phyloP scores from a whole-genome alignment of 192 early-diverging fungal species.

The Oehlia diaphana region DNA sequence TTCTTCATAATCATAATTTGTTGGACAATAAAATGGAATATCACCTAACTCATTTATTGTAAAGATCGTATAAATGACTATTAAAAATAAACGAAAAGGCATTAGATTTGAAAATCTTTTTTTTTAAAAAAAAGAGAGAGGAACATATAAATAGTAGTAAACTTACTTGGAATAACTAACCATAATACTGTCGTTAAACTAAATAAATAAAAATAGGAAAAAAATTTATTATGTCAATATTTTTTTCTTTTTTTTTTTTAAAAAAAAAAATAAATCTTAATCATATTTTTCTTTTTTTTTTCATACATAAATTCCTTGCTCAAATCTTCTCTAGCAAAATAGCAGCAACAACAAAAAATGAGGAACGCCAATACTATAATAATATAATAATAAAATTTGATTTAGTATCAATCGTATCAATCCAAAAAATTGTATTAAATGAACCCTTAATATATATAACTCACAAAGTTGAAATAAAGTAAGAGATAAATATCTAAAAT shows the following conservation, averaged over 20 bases:
- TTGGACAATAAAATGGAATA: constrained; percentile 14
- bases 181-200: neutral
- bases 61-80: neutral
- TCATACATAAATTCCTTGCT: neutral
- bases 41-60: neutral
- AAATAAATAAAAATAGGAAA: neutral
- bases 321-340: neutral
- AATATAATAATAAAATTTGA: neutral
- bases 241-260: too few relatives aligned
- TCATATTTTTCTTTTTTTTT: neutral
- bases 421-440: too few relatives aligned
- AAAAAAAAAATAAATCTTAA: too few relatives aligned
- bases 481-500: neutral
- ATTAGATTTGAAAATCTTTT: neutral
- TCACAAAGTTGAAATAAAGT: neutral
- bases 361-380: neutral
- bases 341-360: neutral
- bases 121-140: neutral
- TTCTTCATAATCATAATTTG: neutral
- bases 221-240: too few relatives aligned
- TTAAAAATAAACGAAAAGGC: neutral
- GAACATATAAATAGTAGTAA: neutral
- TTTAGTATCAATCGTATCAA: neutral
- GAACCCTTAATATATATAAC: neutral
- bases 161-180: neutral